Evolutionary conservation across 2,329 filamentous ascomycete species (phyloP).

Genomic region (Magnaporthiopsis rhizophila): DNA sequence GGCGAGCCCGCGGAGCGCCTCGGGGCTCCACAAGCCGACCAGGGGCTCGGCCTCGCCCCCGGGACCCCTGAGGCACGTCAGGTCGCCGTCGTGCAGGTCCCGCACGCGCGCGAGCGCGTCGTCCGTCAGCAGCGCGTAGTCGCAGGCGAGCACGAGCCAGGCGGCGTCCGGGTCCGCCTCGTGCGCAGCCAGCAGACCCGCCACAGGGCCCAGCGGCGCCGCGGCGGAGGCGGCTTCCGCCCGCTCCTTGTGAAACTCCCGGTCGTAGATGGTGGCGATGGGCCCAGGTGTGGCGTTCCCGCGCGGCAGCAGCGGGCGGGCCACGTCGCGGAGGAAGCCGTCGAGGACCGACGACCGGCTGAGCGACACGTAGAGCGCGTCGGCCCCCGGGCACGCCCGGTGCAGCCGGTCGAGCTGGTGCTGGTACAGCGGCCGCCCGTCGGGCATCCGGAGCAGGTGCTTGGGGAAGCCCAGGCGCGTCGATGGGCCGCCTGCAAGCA

Average conservation of each 20-base stretch:
- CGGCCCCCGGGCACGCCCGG: constrained; percentile 16
- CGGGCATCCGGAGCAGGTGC: constrained; percentile 21
- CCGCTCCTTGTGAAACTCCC: background rate
- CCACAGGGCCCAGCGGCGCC: background rate
- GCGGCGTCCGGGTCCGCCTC: constrained; percentile 14
- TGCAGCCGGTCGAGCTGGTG: constrained; percentile 19
- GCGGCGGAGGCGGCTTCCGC: background rate
- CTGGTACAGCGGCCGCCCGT: constrained; percentile 20
- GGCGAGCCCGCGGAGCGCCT: constrained; percentile 16
- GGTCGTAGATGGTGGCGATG: background rate
- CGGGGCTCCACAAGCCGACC: constrained; percentile 26
- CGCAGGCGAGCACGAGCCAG: constrained; percentile 26
- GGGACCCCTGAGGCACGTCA: constrained; percentile 26
- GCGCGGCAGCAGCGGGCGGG: background rate
- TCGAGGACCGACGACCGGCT: constrained; percentile 4
- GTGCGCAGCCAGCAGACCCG: constrained; percentile 24
- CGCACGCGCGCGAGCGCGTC: constrained; percentile 20
- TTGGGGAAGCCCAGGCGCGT: constrained; percentile 23
- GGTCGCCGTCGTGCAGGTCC: constrained; percentile 15
- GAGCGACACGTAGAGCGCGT: constrained; percentile 20
- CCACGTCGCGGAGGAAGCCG: background rate
- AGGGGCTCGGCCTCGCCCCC: constrained; percentile 25
- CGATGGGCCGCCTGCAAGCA: constrained; percentile 24
- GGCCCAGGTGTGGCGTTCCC: background rate
- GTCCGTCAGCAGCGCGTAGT: constrained; percentile 24